Evolutionary conservation across 306 rosid genomes (phyloP), one percentile per base, ranked within the genome.

Genomic region (Boehmeria nivea): DNA sequence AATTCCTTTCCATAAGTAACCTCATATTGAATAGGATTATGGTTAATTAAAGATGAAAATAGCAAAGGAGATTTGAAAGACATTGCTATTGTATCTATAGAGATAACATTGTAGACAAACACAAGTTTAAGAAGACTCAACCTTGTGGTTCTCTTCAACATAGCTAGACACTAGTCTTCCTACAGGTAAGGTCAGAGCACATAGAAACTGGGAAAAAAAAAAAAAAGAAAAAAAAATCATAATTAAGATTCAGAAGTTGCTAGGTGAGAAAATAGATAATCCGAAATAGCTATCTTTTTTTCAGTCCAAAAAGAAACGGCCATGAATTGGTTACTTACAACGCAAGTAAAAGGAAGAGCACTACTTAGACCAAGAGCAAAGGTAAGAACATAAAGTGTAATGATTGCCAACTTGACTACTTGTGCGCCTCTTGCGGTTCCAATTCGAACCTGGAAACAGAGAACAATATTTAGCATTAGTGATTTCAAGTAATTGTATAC

Each of bases 91-190:
- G 15, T 51, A 3, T 28, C 3, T 28, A 28, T 28, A 28, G 34
- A 8, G 34, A 28, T 3, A 28, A 28, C 3, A 28, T 28, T 8
- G 34, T 28, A 3, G 5, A 3, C 34, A 8, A 28, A 24, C 15
- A 4, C 15, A 4, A 47, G 57, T 60, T 21, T 20, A 8, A 23
- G 23, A 55, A 36, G 56, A 67, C 81, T 77, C 67, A 73, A n/a
- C 95, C 82, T 67, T 51, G 69, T 89, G 89, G 77, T 83, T 83
- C 49, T 86, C 84, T 76, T 77, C 72, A 16, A 89, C 88, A 65
- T 57, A 89, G 66, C 80, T 65, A 59, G 78, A 64, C 22, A 83
- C 90, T 54, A 81, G 54, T 63, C 74, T 86, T 75, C 90, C 97
- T 69, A 81, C 51, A 0, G 97, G 97, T 38, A 83, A 27, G 42